Evolutionary conservation across 305 asterid genomes (phyloP).

Genomic region (Solanum hybrid): DNA sequence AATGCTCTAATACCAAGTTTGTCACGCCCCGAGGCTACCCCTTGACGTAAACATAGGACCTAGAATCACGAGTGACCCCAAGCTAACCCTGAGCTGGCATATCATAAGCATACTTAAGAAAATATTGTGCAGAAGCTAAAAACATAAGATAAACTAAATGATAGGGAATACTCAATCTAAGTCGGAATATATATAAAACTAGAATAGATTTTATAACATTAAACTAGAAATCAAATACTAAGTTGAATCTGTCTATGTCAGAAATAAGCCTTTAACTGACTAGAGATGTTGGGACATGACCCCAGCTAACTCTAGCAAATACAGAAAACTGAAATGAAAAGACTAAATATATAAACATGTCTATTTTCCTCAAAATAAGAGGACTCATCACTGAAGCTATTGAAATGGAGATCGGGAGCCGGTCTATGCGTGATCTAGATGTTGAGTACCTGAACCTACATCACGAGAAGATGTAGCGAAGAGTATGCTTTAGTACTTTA

Average conservation of each 20-base stretch:
- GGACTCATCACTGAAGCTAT: background rate
- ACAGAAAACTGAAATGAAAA: background rate
- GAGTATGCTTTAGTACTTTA: background rate
- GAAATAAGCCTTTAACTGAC: background rate
- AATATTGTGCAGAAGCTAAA: background rate
- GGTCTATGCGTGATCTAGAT: background rate
- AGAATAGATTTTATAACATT: background rate
- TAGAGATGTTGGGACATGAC: background rate
- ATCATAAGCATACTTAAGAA: background rate
- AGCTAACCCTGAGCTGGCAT: background rate
- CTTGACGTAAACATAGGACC: background rate
- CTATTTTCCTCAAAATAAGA: background rate
- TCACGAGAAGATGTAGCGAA: background rate
- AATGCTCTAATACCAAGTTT: too few relatives aligned
- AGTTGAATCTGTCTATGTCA: background rate
- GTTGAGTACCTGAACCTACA: background rate
- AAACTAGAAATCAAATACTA: background rate
- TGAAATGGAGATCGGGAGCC: background rate
- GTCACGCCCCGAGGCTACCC: background rate
- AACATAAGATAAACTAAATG: background rate
- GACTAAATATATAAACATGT: too few relatives aligned
- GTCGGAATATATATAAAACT: background rate
- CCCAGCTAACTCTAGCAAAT: background rate
- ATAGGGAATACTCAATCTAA: background rate
- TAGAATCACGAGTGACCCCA: background rate